Evolutionary conservation across 2,329 filamentous ascomycete genomes (phyloP), one percentile per base, ranked within the genome.

Genomic region (Epichloe coenophiala): DNA sequence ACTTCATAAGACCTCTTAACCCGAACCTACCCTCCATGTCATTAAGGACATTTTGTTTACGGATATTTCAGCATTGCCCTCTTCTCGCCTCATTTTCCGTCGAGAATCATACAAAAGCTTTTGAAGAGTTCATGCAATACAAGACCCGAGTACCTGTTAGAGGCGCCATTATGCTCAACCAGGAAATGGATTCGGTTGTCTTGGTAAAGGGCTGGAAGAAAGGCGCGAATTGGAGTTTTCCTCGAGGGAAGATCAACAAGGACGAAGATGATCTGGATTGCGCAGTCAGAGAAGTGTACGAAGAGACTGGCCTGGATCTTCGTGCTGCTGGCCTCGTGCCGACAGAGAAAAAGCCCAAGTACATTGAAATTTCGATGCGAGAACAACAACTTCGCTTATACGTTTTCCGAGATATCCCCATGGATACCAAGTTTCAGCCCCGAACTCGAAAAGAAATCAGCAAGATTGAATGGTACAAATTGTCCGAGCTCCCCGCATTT

Each of bases 131-230:
- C 62, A 72, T 97, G 56, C 82, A 84, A 53, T 98, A 98, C 77
- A 98, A 98, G 70, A 91, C 85, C 6, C 79, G 90, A 48, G 86
- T 98, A 12, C 94, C 94, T 1, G 94, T 98, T 15, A 81, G 93
- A 57, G 93, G 93, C 37, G 91, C 89, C 49, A 95, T 98, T 54
- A 74, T 98, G 73, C 77, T 98, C 48, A 96, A 96, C 63, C 76
- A 89, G 53, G 80, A 78, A n/a, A 95, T 98, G 90, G 91, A 97
- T 61, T 83, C 89, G 48, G 87, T 89, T 0, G 80, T 98, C 13
- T 74, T 98, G 42, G 94, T 98, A 53, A 94, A 95, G 63, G 94
- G 93, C 15, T 98, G 90, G 88, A 98, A 97, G 73, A 97, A 95
- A 65, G 83, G 85, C 36, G 86, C 91, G 12, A 91, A 85, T 63